Conservation (phyloP, 495 filamentous ascomycete species). For the Xylaria flabelliformis region DNA sequence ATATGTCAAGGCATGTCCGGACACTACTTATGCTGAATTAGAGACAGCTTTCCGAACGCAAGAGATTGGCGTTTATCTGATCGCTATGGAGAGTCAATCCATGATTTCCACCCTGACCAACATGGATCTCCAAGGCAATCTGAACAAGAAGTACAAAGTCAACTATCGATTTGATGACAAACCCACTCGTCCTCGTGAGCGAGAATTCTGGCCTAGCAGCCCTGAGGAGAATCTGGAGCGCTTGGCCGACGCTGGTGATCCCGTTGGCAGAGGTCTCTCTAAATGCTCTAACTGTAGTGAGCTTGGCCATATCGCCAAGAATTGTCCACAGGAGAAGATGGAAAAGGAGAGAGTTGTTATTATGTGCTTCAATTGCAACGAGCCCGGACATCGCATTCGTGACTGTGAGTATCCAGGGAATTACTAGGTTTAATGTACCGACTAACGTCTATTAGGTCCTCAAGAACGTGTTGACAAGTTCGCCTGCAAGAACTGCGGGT, state of each 20-base stretch:
- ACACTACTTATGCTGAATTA: constrained; percentile 70
- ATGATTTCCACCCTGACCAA: constrained; percentile 67
- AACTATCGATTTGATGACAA: constrained; percentile 69
- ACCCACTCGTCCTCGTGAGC: constrained; percentile 66
- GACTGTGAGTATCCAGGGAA: constrained; percentile 61
- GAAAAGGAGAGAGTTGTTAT: constrained; percentile 58
- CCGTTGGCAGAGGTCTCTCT: constrained; percentile 67
- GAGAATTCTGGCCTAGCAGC: constrained; percentile 67
- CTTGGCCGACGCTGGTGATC: constrained; percentile 72
- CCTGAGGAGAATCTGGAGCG: constrained; percentile 76
- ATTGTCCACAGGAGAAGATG: constrained; percentile 68
- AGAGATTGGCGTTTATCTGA: constrained; percentile 69
- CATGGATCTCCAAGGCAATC: constrained; percentile 84
- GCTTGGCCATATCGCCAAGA: constrained; percentile 72
- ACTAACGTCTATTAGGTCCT: constrained; percentile 51
- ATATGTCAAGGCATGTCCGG: constrained; percentile 76
- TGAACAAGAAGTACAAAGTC: constrained; percentile 76
- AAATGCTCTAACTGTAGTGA: constrained; percentile 77
- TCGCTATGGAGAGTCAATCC: constrained; percentile 73
- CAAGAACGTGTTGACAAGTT: constrained; percentile 60
- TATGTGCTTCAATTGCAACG: constrained; percentile 78
- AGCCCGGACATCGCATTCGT: constrained; percentile 69
- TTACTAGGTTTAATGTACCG: background rate
- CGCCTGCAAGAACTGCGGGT: constrained; percentile 86
- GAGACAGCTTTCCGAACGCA: constrained; percentile 75